Base-by-base conservation (phyloP, 129 eudicot genomes). In the Tanacetum coccineum region DNA sequence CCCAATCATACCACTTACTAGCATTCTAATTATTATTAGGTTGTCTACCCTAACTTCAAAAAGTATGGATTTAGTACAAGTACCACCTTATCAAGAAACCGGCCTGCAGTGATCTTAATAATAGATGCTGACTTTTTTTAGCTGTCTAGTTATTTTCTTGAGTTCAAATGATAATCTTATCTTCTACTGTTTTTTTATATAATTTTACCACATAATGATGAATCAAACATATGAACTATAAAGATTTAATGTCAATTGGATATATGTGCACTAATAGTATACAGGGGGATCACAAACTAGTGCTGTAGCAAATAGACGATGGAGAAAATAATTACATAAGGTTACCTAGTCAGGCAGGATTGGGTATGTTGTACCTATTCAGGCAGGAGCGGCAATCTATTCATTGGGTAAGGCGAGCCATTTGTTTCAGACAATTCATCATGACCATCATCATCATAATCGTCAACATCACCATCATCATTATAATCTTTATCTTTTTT, bases 311-410 rank as follows among this genome's bases (percentile, higher is more conserved):
- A 46, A 67, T 30, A 59, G 3, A 57, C 18, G 21, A 56, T 18
- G 45, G 62, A 80, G 63, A 14, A 66, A 60, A 32, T 45, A 60
- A 6, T 59, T 59, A 46, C 40, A 67, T n/a, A 39, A 48, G 3
- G 18, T 18, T 42, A 40, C 61, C 75, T 84, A 87, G 66, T 87
- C 96, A 50, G 97, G 97, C 74, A 87, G 74, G 56, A 91, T 51
- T 39, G 97, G 97, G 36, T 4, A 4, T 30, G 36, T 30, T 30
- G 36, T 30, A 28, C 61, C 75, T 84, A 87, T 62, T 87, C 96
- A 50, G 97, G 97, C 74, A 87, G 74, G 52, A 91, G 58, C 47
- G 97, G 97, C 71, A 91, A 80, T 70, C 76, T 85, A 71, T 80
- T 84, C 30, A 83, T 53, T 2, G 59, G 66, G 70, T 81, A 72